Evolutionary conservation across 106 monocot species (phyloP).

Genomic region (Dactylorhiza incarnata): DNA sequence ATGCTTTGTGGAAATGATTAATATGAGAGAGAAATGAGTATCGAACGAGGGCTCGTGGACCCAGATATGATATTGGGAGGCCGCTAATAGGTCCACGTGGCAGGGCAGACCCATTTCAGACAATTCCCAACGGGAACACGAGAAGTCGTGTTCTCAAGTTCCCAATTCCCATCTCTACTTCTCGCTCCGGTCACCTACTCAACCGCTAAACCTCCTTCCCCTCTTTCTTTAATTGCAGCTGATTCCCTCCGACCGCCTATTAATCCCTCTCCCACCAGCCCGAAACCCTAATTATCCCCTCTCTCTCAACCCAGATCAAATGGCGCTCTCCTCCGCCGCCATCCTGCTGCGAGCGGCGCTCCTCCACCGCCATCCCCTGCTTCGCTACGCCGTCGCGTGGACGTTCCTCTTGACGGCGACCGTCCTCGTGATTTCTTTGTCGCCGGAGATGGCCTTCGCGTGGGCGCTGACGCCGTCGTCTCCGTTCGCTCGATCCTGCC

Average conservation of each 20-base stretch:
- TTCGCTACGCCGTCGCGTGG: constrained; percentile 51
- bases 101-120: background rate
- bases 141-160: background rate
- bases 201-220: constrained; percentile 2
- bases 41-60: too few species aligned
- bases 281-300: background rate
- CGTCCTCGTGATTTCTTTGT: constrained; percentile 42
- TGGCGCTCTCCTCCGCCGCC: constrained; percentile 25
- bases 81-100: background rate
- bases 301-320: background rate
- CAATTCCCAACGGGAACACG: background rate
- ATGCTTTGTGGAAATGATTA: too few species aligned
- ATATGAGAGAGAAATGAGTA: too few species aligned
- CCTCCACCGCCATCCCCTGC: constrained; percentile 26
- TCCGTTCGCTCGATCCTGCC: constrained; percentile 23
- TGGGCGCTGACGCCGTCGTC: constrained; percentile 52
- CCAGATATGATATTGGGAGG: too few species aligned
- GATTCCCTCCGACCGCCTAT: background rate
- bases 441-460: constrained; percentile 59
- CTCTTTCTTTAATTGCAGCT: background rate
- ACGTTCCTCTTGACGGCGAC: constrained; percentile 37
- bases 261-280: background rate
- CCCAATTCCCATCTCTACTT: background rate
- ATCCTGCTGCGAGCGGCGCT: constrained; percentile 3
- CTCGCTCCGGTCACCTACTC: constrained; percentile 3